Percentiles rank a stretch among this genome's conserved stretches.
Conservation (phyloP, 2,329 filamentous ascomycete species). For the Pyrenophora tritici-repentis region DNA sequence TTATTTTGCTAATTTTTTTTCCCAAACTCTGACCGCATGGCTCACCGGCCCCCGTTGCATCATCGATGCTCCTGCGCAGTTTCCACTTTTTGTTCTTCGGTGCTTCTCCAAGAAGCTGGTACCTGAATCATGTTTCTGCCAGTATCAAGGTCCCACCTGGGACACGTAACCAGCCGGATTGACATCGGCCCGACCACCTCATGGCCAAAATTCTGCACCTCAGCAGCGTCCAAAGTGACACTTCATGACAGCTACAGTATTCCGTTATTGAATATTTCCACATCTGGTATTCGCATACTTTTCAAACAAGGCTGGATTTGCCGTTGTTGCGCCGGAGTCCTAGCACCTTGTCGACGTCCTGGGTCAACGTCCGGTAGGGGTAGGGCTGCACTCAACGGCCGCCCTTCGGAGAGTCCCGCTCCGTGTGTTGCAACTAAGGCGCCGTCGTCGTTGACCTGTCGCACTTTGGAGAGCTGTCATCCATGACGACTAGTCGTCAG, state of each 20-base stretch:
- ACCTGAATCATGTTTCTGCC: constrained; percentile 10
- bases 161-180: constrained; percentile 4
- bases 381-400: constrained; percentile 10
- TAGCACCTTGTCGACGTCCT: too few species aligned
- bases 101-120: constrained; percentile 12
- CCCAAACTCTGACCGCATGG: constrained; percentile 1
- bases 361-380: constrained; percentile 14
- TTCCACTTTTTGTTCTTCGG: constrained; percentile 16
- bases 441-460: too few species aligned
- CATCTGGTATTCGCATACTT: constrained; percentile 1
- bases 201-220: not conserved
- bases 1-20: not conserved
- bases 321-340: constrained; percentile 8
- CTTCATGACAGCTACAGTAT: constrained; percentile 5
- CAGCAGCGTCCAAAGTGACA: not conserved
- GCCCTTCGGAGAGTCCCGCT: not conserved
- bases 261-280: constrained; percentile 1
- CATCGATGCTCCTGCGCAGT: constrained; percentile 2
- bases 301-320: constrained; percentile 1
- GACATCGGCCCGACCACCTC: constrained; percentile 6
- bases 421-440: constrained; percentile 4
- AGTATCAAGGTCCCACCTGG: constrained; percentile 4
- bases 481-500: too few species aligned
- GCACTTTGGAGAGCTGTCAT: too few species aligned
- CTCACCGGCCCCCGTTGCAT: constrained; percentile 10